A percentile compares a stretch with the other conserved stretches of the same genome.
phyloP scores from a whole-genome alignment of 2,329 filamentous ascomycete species.

The Aureobasidium melanogenum region DNA sequence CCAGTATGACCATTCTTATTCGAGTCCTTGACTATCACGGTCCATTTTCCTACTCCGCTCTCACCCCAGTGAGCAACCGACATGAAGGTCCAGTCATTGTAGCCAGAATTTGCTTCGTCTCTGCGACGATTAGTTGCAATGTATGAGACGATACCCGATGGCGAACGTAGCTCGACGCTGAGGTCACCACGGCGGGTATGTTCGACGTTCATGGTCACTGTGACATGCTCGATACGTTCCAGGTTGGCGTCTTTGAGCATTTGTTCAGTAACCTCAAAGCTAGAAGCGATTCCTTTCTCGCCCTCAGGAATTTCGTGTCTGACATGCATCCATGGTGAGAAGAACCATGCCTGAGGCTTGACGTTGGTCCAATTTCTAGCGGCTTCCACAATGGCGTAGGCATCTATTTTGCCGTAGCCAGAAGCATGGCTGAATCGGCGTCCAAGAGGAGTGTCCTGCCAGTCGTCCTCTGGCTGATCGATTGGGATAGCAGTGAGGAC shows the following conservation, averaged over 20 bases:
- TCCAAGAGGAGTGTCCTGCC: slow-evolving; percentile 72
- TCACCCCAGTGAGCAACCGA: slow-evolving; percentile 97
- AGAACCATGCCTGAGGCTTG: slow-evolving; percentile 92
- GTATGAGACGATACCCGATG: slow-evolving; percentile 71
- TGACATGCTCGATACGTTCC: slow-evolving; percentile 84
- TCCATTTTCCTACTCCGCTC: slow-evolving; percentile 80
- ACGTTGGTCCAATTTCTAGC: slow-evolving; percentile 81
- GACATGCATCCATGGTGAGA: slow-evolving; percentile 88
- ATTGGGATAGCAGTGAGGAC: slow-evolving; percentile 77
- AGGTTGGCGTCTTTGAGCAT: slow-evolving; percentile 78
- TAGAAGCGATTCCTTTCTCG: slow-evolving; percentile 64
- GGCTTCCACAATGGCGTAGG: slow-evolving; percentile 71
- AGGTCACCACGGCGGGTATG: slow-evolving; percentile 83
- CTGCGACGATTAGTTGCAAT: slow-evolving; percentile 65
- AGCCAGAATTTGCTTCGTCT: slow-evolving; percentile 61
- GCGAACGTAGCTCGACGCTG: slow-evolving; percentile 84
- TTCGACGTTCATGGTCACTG: slow-evolving; percentile 91
- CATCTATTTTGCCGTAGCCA: slow-evolving; percentile 92
- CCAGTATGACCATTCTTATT: slow-evolving; percentile 67
- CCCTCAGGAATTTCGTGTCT: slow-evolving; percentile 80
- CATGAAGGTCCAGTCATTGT: slow-evolving; percentile 98
- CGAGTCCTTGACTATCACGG: slow-evolving; percentile 78
- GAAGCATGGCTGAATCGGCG: slow-evolving; percentile 89
- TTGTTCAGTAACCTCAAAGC: slow-evolving; percentile 72
- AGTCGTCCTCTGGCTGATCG: slow-evolving; percentile 63